These are phyloP conservation scores for Dendrobium nobile DNA, from an alignment of 106 monocot genomes.

Conservation along the genomic window DNA sequence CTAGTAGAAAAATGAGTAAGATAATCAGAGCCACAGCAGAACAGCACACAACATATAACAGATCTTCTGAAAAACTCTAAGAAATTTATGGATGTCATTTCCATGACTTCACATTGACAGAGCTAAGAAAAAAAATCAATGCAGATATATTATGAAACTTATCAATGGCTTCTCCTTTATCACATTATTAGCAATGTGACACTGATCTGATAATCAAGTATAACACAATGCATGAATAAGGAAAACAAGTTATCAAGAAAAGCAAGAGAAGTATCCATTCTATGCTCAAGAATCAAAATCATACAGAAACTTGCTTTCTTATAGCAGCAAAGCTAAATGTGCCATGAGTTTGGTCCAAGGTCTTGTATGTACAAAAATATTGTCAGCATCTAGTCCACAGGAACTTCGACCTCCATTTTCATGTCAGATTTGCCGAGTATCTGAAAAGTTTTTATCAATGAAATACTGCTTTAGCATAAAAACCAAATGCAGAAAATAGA, in stretches of 20 bases:
- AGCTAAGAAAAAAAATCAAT: not conserved
- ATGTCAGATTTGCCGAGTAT: conserved; percentile 35
- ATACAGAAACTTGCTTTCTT: not conserved
- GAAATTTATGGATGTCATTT: not conserved
- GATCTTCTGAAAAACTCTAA: not conserved
- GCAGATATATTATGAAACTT: not conserved
- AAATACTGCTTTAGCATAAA: not conserved
- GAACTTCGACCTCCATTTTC: conserved; percentile 58
- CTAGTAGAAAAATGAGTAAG: too few species aligned
- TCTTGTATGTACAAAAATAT: not conserved
- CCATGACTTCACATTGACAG: not conserved
- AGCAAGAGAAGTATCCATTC: not conserved
- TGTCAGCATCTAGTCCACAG: conserved; percentile 26
- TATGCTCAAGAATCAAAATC: not conserved
- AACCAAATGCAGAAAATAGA: not conserved
- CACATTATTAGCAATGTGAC: not conserved
- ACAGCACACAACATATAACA: too few species aligned
- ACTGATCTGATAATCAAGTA: not conserved
- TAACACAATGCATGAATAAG: not conserved
- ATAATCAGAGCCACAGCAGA: too few species aligned
- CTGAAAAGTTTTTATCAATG: conserved; percentile 16
- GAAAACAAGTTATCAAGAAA: too few species aligned
- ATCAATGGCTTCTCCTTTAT: not conserved
- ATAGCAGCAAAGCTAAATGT: not conserved
- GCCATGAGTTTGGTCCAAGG: not conserved